These are phyloP conservation scores for Neonectria faginata DNA, from an alignment of 2,329 filamentous ascomycete genomes.

Conservation along the genomic window DNA sequence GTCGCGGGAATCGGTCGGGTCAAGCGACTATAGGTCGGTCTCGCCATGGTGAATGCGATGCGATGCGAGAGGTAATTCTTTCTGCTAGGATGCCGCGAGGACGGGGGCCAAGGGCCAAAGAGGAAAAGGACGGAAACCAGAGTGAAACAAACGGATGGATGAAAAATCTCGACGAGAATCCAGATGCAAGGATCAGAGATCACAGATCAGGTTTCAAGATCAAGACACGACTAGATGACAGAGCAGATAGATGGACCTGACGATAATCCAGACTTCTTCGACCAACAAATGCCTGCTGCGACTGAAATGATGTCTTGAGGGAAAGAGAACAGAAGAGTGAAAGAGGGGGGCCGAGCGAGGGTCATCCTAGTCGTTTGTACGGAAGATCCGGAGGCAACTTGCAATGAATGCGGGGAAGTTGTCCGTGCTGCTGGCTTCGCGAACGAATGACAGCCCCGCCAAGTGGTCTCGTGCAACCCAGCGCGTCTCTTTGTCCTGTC, in stretches of 20 bases:
- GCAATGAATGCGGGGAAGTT: background rate
- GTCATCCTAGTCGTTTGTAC: background rate
- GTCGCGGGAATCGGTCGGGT: constrained; percentile 19
- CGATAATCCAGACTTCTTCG: constrained; percentile 21
- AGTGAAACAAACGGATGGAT: background rate
- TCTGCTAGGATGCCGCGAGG: background rate
- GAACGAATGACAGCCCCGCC: background rate
- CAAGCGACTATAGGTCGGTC: constrained; percentile 10
- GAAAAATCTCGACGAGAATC: constrained; percentile 17
- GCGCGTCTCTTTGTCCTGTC: background rate
- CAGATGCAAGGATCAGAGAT: background rate
- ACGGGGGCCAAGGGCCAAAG: background rate
- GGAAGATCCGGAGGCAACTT: background rate
- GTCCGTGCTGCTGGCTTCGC: background rate
- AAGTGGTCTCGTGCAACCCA: background rate
- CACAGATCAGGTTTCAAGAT: background rate
- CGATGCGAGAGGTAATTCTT: background rate
- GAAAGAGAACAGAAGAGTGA: background rate
- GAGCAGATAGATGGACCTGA: constrained; percentile 28
- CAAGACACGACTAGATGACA: constrained; percentile 28
- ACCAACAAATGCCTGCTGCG: background rate
- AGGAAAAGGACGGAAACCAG: background rate
- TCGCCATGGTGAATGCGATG: constrained; percentile 13
- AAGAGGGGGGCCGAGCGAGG: background rate
- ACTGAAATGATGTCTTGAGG: background rate